Evolutionary conservation across 1,284 basidiomycete genomes (phyloP), one percentile per base, ranked within the genome.

Genomic region (Vanrija sp.): DNA sequence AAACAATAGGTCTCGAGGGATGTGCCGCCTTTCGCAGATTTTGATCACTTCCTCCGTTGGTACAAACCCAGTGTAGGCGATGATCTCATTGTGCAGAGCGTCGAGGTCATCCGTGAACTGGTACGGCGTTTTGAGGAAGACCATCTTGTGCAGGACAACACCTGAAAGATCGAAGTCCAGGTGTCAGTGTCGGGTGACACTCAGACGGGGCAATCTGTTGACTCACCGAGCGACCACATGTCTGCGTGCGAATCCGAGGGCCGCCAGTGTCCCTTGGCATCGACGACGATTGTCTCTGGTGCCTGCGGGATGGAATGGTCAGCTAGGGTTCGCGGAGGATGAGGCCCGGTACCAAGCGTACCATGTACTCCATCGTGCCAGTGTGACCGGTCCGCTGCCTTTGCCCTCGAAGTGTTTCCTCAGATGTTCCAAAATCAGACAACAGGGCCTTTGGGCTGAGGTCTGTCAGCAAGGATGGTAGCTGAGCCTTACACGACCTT

Each of bases 391-490:
- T 88, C 16, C 90, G 82, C 31, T 80, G 76, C 15, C 83, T 76
- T 14, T 83, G 80, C 3, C 82, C 81, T 41, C 83, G 82, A 6
- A 93, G 78, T 85, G 89, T 89, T 65, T 93, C 90, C 45, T 89
- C 84, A 12, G 90, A 94, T 0, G 92, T 95, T 4, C 93, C 93
- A 73, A 97, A 97, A 66, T 97, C 93, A 1, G 90, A 91, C 12
- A 96, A 79, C 85, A 95, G 87, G 0, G 89, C 91, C 43, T 75
- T 77, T 0, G 80, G 80, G 39, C 77, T 78, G 39, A 10, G 2
- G 6, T 16, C 10, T 8, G 12, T 8, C 44, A 45, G 23, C 44
- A 45, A 12, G n/a, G 12, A 14, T 31, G 12, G 12, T 14, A 14
- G 15, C 9, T 31, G 10, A 31, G 31, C 53, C 69, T 49, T 41